Percentiles rank a stretch among this genome's conserved stretches.
These are phyloP conservation scores for Aspergillus haitiensis DNA, from an alignment of 495 filamentous ascomycete genomes.

Conservation along the genomic window DNA sequence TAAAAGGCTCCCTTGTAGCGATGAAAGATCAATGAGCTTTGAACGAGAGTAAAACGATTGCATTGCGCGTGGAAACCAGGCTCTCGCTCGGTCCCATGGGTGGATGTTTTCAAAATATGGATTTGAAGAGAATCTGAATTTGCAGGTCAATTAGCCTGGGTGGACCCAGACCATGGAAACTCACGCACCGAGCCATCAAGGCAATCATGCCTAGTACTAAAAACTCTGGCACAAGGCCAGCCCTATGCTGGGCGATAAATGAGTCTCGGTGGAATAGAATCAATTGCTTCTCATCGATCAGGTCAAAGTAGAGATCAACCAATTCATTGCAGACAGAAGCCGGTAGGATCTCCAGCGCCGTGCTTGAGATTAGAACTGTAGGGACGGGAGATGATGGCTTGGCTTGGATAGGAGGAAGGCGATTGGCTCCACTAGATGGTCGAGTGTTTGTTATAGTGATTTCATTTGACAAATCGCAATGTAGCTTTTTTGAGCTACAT, in stretches of 20 bases:
- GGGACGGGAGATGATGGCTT: not conserved
- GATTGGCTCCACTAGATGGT: not conserved
- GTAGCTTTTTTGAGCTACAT: not conserved
- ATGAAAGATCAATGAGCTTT: slow-evolving; percentile 6
- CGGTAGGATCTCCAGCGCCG: not conserved
- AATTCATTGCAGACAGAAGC: slow-evolving; percentile 5
- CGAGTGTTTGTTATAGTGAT: not conserved
- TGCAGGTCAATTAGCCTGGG: no score
- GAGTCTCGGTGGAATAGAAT: slow-evolving; percentile 9
- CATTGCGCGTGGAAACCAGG: slow-evolving; percentile 4
- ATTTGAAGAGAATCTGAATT: not conserved
- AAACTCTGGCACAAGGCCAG: slow-evolving; percentile 3
- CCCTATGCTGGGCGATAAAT: slow-evolving; percentile 6
- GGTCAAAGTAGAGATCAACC: slow-evolving; percentile 10
- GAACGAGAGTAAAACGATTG: slow-evolving; percentile 4
- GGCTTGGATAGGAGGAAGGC: not conserved
- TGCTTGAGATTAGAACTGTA: not conserved
- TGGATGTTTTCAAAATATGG: slow-evolving; percentile 6
- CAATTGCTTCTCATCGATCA: slow-evolving; percentile 13
- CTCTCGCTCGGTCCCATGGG: slow-evolving; percentile 7
- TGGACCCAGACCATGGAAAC: not conserved
- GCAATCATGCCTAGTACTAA: slow-evolving; percentile 3
- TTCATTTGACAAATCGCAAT: not conserved
- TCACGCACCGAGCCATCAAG: not conserved
- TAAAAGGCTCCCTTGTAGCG: slow-evolving; percentile 6